A percentile compares a stretch with the other conserved stretches of the same genome.
phyloP scores from a whole-genome alignment of 2,329 filamentous ascomycete species.

The Colletotrichum sp. region DNA sequence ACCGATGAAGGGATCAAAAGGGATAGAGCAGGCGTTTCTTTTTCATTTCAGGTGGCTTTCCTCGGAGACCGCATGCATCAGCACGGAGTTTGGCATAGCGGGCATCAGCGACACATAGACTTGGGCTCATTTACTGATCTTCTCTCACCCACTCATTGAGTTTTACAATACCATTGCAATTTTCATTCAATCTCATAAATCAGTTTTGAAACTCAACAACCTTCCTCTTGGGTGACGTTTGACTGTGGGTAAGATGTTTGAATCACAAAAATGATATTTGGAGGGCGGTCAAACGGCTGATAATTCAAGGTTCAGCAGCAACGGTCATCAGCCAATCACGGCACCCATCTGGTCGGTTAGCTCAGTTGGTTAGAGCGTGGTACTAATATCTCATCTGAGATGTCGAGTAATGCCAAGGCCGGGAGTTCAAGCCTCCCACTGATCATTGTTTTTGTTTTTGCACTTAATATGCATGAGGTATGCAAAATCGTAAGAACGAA shows the following conservation, averaged over 20 bases:
- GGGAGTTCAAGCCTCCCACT: conserved; percentile 23
- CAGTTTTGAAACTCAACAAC: accelerated
- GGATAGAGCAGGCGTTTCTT: neutral
- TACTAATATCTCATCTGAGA: conserved; percentile 14
- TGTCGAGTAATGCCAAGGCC: conserved; percentile 19
- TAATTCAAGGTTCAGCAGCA: neutral
- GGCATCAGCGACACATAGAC: neutral
- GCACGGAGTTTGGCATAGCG: neutral
- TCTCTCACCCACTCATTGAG: neutral
- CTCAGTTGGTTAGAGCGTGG: conserved; percentile 23
- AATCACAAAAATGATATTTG: neutral
- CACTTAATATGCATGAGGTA: neutral
- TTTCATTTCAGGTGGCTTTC: neutral
- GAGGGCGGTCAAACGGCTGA: accelerated
- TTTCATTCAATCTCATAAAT: accelerated
- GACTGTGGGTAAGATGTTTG: accelerated
- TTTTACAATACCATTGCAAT: neutral
- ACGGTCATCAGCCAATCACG: neutral
- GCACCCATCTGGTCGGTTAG: conserved; percentile 6
- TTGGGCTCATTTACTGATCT: neutral
- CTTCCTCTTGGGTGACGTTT: accelerated
- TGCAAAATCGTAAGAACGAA: neutral
- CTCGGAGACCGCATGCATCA: neutral
- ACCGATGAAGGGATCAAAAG: neutral
- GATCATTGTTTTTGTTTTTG: neutral